A percentile compares a stretch with the other conserved stretches of the same genome.
Conservation (phyloP, 495 filamentous ascomycete species). For the Podospora comata region DNA sequence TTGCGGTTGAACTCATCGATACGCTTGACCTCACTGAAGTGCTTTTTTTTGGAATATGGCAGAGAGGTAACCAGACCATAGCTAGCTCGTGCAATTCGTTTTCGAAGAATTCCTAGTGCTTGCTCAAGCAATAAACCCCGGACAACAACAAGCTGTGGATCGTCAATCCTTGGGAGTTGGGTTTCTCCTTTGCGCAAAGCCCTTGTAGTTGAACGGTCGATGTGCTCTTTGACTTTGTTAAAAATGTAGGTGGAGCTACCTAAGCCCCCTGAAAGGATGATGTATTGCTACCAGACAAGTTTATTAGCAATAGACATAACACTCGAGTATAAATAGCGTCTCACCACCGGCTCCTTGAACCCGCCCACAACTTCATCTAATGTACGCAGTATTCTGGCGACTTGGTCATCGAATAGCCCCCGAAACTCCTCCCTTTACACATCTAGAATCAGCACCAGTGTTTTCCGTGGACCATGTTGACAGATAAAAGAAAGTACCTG, state of each 20-base stretch:
- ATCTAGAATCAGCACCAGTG: no score
- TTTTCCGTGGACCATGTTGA: no score
- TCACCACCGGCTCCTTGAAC: slow-evolving; percentile 34
- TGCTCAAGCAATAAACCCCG: slow-evolving; percentile 55
- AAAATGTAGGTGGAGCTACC: slow-evolving; percentile 63
- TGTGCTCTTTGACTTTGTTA: slow-evolving; percentile 42
- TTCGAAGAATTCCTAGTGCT: slow-evolving; percentile 49
- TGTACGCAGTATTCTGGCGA: no score
- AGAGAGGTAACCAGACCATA: slow-evolving; percentile 53
- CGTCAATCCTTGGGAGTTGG: slow-evolving; percentile 39
- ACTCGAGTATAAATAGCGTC: background rate
- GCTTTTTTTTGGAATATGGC: slow-evolving; percentile 39
- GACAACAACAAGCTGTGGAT: slow-evolving; percentile 59
- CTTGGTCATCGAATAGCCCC: no score
- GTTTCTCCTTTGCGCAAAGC: slow-evolving; percentile 40
- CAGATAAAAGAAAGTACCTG: no score
- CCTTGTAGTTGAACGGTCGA: slow-evolving; percentile 33
- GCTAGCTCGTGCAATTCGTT: slow-evolving; percentile 52
- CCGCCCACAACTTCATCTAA: no score
- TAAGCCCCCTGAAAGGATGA: slow-evolving; percentile 63
- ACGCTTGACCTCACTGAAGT: slow-evolving; percentile 34
- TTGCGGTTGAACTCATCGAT: slow-evolving; percentile 44
- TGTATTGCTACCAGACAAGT: slow-evolving; percentile 39
- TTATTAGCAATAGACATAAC: background rate
- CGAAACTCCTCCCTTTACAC: no score